Conservation (phyloP, 2,329 filamentous ascomycete genomes). For the Hymenoscyphus scutula region DNA sequence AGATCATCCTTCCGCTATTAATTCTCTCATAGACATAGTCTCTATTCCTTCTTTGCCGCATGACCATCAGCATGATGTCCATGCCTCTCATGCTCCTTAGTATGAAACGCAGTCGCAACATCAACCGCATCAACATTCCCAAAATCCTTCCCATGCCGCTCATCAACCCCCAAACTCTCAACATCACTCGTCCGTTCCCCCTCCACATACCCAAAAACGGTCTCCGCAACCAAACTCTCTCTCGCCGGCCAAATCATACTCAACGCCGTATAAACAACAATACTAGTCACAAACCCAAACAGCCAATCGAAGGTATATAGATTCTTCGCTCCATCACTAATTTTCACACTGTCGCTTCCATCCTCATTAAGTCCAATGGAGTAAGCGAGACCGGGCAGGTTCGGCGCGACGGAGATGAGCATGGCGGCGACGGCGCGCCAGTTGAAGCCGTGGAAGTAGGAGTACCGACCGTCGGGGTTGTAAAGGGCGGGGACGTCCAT, state of each 20-base stretch:
- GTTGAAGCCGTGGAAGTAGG: constrained; percentile 32
- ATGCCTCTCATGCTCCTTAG: no score
- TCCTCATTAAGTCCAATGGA: constrained; percentile 19
- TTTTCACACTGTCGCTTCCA: constrained; percentile 22
- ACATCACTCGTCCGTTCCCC: constrained; percentile 9
- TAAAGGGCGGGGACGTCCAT: constrained; percentile 41
- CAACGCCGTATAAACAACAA: constrained; percentile 53
- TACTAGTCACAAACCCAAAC: constrained; percentile 56
- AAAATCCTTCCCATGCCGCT: constrained; percentile 13
- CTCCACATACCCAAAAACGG: constrained; percentile 37
- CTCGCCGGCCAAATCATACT: constrained; percentile 47
- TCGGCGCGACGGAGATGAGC: constrained; percentile 28
- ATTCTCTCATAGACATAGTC: no score
- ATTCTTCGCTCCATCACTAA: constrained; percentile 46
- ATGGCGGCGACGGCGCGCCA: constrained; percentile 31
- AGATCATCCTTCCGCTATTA: no score
- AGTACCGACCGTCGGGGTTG: constrained; percentile 31
- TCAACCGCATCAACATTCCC: constrained; percentile 25
- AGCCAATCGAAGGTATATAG: constrained; percentile 67
- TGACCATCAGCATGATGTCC: no score
- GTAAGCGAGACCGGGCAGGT: constrained; percentile 31
- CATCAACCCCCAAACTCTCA: constrained; percentile 7
- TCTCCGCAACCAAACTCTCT: constrained; percentile 47
- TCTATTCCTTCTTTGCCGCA: no score
- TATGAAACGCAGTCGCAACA: constrained; percentile 11